Percentiles rank a stretch among this genome's conserved stretches.
phyloP scores from a whole-genome alignment of 495 filamentous ascomycete genomes.

The Wilcoxina mikolae region DNA sequence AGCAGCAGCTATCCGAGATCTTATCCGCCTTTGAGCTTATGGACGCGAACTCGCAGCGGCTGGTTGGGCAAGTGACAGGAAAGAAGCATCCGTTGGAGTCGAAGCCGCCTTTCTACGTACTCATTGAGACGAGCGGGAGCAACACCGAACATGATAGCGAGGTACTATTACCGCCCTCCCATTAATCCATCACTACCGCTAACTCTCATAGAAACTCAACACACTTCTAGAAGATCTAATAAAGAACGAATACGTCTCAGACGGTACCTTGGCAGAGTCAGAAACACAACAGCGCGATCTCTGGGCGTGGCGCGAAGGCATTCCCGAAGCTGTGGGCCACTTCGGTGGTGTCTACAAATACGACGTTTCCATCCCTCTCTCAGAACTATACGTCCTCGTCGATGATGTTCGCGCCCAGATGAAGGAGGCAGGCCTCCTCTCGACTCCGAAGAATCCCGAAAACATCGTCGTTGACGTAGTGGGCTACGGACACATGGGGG shows the following conservation, averaged over 20 bases:
- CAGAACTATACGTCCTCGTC: constrained; percentile 77
- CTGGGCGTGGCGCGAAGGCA: constrained; percentile 88
- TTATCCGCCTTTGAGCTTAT: constrained; percentile 95
- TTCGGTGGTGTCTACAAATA: constrained; percentile 97
- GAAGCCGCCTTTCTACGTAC: constrained; percentile 82
- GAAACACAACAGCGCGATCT: constrained; percentile 74
- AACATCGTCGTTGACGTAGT: constrained; percentile 73
- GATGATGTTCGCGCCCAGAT: constrained; percentile 63
- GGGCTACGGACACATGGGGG: constrained; percentile 97
- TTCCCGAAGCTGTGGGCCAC: constrained; percentile 74
- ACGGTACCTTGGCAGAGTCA: constrained; percentile 81
- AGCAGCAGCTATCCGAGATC: constrained; percentile 80
- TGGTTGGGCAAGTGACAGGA: constrained; percentile 58
- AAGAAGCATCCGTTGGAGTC: constrained; percentile 67
- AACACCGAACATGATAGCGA: constrained; percentile 80
- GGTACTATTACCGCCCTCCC: background rate
- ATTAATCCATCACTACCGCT: background rate
- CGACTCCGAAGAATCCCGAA: constrained; percentile 54
- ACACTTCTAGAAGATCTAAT: constrained; percentile 81
- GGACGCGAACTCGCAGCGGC: constrained; percentile 64
- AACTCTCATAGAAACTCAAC: constrained; percentile 47
- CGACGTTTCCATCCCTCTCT: constrained; percentile 82
- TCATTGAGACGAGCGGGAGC: constrained; percentile 89
- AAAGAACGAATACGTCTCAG: constrained; percentile 63
- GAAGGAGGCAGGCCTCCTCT: constrained; percentile 52